A percentile compares a stretch with the other conserved stretches of the same genome.
phyloP scores from a whole-genome alignment of 2,329 filamentous ascomycete species.

The Neofusicoccum kwambonambiense region DNA sequence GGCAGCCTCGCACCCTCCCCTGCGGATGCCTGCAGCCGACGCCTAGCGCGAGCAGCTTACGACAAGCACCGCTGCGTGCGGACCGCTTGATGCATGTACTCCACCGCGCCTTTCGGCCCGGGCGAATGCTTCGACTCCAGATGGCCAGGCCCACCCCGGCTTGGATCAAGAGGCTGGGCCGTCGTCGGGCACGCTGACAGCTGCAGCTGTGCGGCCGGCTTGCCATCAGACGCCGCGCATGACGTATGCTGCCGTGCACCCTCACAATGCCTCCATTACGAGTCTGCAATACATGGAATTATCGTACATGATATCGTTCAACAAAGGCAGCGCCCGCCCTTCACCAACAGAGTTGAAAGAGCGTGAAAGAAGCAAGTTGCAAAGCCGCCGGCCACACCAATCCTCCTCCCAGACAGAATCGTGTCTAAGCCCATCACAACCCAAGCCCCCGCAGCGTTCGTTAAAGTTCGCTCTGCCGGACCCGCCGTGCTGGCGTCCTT shows the following conservation, averaged over 20 bases:
- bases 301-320: constrained; percentile 16
- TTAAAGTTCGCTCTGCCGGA: constrained; percentile 12
- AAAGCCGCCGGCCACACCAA: not conserved
- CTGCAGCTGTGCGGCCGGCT: too few relatives aligned
- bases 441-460: not conserved
- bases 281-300: constrained; percentile 12
- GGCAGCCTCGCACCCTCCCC: not conserved
- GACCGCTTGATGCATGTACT: too few relatives aligned
- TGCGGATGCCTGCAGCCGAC: not conserved
- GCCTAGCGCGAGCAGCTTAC: too few relatives aligned
- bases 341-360: not conserved
- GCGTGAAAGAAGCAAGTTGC: constrained; percentile 4
- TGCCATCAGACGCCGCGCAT: not conserved
- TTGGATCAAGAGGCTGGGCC: too few relatives aligned
- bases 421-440: not conserved
- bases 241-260: not conserved
- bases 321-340: not conserved
- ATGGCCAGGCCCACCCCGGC: too few relatives aligned
- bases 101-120: too few relatives aligned
- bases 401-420: not conserved
- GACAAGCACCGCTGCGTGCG: too few relatives aligned
- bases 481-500: constrained; percentile 17
- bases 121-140: too few relatives aligned
- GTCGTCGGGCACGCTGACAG: too few relatives aligned
- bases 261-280: constrained; percentile 1